Percentiles rank a stretch among this genome's conserved stretches.
These are phyloP conservation scores for Wickerhamomyces sp. DNA, from an alignment of 1,139 yeast genomes.

Conservation along the genomic window DNA sequence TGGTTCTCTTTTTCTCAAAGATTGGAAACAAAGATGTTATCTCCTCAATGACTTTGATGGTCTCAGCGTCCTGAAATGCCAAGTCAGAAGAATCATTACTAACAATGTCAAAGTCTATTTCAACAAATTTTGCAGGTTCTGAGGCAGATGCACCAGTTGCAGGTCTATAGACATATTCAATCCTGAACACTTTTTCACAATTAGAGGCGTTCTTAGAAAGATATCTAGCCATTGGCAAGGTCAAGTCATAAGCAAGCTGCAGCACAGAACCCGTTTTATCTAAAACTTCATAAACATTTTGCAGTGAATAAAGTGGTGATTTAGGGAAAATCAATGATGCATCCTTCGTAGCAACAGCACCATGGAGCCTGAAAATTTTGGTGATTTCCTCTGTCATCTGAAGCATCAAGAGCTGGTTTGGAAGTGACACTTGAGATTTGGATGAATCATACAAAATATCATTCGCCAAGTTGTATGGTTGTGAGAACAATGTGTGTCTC, in stretches of 20 bases:
- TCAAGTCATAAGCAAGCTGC: conserved; percentile 83
- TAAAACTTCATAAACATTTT: conserved; percentile 68
- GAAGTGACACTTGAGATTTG: conserved; percentile 26
- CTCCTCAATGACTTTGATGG: conserved; percentile 76
- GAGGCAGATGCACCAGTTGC: conserved; percentile 47
- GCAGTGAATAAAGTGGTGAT: conserved; percentile 62
- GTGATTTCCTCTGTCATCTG: conserved; percentile 53
- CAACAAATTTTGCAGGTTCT: conserved; percentile 74
- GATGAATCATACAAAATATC: conserved; percentile 71
- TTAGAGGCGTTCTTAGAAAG: conserved; percentile 58
- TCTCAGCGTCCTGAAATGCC: conserved; percentile 76
- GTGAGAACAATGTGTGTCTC: conserved; percentile 75
- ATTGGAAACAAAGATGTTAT: conserved; percentile 61
- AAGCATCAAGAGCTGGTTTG: conserved; percentile 30
- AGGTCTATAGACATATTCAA: conserved; percentile 80
- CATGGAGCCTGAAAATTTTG: conserved; percentile 68
- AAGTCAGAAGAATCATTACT: conserved; percentile 43
- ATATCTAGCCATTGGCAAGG: conserved; percentile 82
- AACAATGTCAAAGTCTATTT: conserved; percentile 81
- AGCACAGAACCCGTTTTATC: conserved; percentile 84
- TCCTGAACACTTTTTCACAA: conserved; percentile 61
- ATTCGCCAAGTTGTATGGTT: conserved; percentile 76
- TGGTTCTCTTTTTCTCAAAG: conserved; percentile 48
- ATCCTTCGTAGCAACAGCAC: conserved; percentile 72
- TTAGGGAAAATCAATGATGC: conserved; percentile 72